Base-by-base conservation (phyloP, 164 flowering plant genomes). In the Kingdonia uniflora region DNA sequence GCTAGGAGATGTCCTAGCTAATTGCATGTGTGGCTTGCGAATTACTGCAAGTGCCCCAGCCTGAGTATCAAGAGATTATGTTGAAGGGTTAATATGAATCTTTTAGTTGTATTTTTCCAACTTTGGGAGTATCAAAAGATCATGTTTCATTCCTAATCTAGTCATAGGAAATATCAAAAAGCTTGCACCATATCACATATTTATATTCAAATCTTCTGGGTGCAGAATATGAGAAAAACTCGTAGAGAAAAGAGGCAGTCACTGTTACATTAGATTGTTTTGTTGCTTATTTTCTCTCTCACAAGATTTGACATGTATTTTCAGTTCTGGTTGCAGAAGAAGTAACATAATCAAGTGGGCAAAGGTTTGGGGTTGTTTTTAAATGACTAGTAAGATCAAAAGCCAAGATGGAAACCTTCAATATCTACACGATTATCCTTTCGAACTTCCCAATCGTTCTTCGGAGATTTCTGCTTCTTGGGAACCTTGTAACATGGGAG, bases 301-400 rank as follows among this genome's bases (percentile, higher is more conserved):
- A 29, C 35, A 29, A 3, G 6, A 37, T 38, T 58, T 56, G 29
- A 38, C 47, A 60, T 16, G 42, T 62, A 13, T 24, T 55, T 50
- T 42, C 53, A 41, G 59, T 3, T 29, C 35, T 29, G 35, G 35
- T 8, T 29, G 4, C 35, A 29, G 35, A 29, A 29, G 8, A 8
- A 29, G 35, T 3, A 29, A 3, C 8, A 29, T 29, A 29, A 8
- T 8, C 8, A 3, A 29, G 8, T 3, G 35, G 35, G 35, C 8
- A 8, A 29, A 29, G 35, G 35, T 8, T 29, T 8, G 35, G 8
- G 46, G 5, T 58, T 54, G 14, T 26, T 52, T 64, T 76, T 61
- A 75, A 66, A 84, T 84, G 84, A 77, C 57, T 51, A 51, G 57
- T 14, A 75, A 70, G 65, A 46, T 66, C n/a, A 67, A 49, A 19